Evolutionary conservation across 2,329 filamentous ascomycete species (phyloP).

Genomic region (Uncinocarpus reesii): DNA sequence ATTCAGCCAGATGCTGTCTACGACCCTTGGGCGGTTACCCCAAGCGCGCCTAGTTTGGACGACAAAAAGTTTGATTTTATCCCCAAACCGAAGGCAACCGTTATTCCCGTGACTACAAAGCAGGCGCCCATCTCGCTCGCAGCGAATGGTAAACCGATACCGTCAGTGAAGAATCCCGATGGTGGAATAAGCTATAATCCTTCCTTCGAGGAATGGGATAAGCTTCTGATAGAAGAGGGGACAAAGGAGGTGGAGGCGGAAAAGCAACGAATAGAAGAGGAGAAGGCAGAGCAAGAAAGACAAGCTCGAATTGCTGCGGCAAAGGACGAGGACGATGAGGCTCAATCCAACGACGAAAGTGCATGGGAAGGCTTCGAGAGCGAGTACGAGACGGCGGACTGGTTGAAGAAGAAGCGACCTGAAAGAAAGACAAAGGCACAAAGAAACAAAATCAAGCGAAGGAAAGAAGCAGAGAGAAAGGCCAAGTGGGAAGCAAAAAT

Average conservation of each 20-base stretch:
- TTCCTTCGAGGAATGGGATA: slow-evolving; percentile 72
- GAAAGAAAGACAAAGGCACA: slow-evolving; percentile 78
- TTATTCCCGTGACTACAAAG: slow-evolving; percentile 64
- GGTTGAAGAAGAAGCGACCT: slow-evolving; percentile 61
- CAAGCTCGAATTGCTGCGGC: slow-evolving; percentile 62
- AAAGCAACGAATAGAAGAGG: slow-evolving; percentile 57
- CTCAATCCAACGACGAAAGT: slow-evolving; percentile 74
- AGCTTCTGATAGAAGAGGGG: slow-evolving; percentile 62
- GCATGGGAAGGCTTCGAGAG: slow-evolving; percentile 88
- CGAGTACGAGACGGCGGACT: slow-evolving; percentile 55
- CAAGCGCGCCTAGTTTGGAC: slow-evolving; percentile 29
- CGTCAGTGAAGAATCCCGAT: slow-evolving; percentile 66
- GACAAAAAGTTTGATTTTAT: slow-evolving; percentile 55
- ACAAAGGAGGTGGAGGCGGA: slow-evolving; percentile 71
- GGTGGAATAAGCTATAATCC: slow-evolving; percentile 92
- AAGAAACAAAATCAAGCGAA: slow-evolving; percentile 75
- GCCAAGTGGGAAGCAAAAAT: slow-evolving; percentile 65
- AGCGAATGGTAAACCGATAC: slow-evolving; percentile 68
- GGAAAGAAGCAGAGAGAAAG: slow-evolving; percentile 74
- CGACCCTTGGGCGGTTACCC: slow-evolving; percentile 64
- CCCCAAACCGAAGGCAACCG: slow-evolving; percentile 53
- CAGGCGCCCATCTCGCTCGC: slow-evolving; percentile 69
- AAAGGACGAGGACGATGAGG: slow-evolving; percentile 62
- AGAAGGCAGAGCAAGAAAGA: slow-evolving; percentile 56
- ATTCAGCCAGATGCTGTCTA: slow-evolving; percentile 47